Conservation (phyloP, 306 rosid species). For the Trifolium fragiferum region DNA sequence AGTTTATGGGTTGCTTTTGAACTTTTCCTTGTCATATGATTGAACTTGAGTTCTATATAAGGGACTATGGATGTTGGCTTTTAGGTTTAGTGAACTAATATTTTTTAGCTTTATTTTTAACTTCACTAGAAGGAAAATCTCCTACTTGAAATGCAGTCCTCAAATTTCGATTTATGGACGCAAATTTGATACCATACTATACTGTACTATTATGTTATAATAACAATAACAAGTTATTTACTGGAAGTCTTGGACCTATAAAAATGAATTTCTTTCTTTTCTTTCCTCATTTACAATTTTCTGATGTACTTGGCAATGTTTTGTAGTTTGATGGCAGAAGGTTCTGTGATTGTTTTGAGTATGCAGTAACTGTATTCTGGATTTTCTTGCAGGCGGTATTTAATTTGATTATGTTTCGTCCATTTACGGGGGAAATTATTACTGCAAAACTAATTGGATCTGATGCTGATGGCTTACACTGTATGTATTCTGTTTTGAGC, state of each 20-base stretch:
- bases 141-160: neutral
- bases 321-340: constrained; percentile 6
- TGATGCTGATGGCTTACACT: constrained; percentile 60
- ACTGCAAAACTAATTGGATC: constrained; percentile 65
- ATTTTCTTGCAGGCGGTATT: constrained; percentile 63
- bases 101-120: constrained; percentile 23
- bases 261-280: neutral
- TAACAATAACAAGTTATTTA: neutral
- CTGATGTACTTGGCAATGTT: neutral
- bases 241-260: neutral
- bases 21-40: neutral
- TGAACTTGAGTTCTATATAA: constrained; percentile 19
- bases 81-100: neutral
- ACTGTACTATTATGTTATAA: too few species aligned
- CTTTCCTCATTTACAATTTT: constrained; percentile 2
- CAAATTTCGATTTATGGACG: constrained; percentile 2
- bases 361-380: constrained; percentile 28
- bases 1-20: constrained; percentile 35
- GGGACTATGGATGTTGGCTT: constrained; percentile 7
- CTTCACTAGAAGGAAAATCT: neutral
- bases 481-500: constrained; percentile 46
- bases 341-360: constrained; percentile 7
- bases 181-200: constrained; percentile 7
- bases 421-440: constrained; percentile 77
- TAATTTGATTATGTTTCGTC: constrained; percentile 74